A percentile compares a stretch with the other conserved stretches of the same genome.
Conservation (phyloP, 2,329 filamentous ascomycete genomes). For the Fulvia fulva region DNA sequence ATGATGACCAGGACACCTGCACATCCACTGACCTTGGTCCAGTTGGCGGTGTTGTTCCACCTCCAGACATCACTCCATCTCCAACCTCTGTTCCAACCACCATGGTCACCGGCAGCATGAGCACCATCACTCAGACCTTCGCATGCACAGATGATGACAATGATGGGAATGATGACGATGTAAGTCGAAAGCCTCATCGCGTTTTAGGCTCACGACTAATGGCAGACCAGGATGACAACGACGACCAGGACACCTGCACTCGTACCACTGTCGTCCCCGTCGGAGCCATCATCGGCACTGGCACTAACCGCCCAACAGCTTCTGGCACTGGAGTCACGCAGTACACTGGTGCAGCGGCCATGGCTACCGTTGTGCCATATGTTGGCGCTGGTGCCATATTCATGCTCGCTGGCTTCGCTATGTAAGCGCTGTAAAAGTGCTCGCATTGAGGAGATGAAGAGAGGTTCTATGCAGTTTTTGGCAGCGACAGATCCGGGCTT, state of each 20-base stretch:
- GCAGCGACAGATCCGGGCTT: no score
- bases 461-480: no score
- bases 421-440: neutral
- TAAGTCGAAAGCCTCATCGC: neutral
- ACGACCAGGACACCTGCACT: constrained; percentile 1
- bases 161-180: neutral
- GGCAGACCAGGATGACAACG: neutral
- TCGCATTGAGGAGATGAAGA: no score
- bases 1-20: constrained; percentile 1
- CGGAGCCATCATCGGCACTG: constrained; percentile 1
- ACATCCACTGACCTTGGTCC: neutral
- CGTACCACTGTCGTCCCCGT: constrained; percentile 2
- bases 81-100: neutral
- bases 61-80: no score
- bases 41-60: no score
- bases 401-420: constrained; percentile 4
- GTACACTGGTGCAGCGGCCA: neutral
- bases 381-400: constrained; percentile 3
- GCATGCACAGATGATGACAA: neutral
- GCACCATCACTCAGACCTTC: constrained; percentile 1
- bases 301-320: neutral
- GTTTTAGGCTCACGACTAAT: neutral
- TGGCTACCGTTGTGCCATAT: constrained; percentile 1
- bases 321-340: neutral
- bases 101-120: constrained; percentile 1